Evolutionary conservation across 2,329 filamentous ascomycete genomes (phyloP).

Genomic region (Monilinia polystroma): DNA sequence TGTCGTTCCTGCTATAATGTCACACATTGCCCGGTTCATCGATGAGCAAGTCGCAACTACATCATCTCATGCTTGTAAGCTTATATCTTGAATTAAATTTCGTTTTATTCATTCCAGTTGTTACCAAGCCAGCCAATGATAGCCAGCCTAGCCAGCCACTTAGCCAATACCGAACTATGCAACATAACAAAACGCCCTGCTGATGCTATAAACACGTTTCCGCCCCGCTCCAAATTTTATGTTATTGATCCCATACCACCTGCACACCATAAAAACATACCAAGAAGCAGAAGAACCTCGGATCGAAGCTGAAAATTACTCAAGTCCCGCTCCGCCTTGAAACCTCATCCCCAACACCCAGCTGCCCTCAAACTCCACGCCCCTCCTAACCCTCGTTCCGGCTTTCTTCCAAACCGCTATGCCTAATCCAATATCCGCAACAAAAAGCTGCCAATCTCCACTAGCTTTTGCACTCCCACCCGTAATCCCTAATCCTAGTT

Average conservation of each 20-base stretch:
- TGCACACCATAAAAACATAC: background rate
- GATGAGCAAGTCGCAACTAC: background rate
- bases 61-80: background rate
- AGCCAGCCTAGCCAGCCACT: conserved; percentile 1
- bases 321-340: conserved; percentile 31
- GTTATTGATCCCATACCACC: conserved; percentile 7
- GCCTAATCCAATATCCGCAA: conserved; percentile 84
- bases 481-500: conserved; percentile 19
- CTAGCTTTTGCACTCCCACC: conserved; percentile 25
- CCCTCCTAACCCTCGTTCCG: conserved; percentile 75
- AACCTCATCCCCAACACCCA: conserved; percentile 74
- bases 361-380: conserved; percentile 81
- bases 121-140: background rate
- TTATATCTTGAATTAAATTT: background rate
- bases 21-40: background rate
- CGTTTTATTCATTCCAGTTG: conserved; percentile 3
- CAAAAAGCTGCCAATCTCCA: conserved; percentile 69
- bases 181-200: conserved; percentile 9
- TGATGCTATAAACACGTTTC: conserved; percentile 7
- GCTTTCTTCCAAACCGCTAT: conserved; percentile 83
- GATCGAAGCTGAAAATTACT: background rate
- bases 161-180: conserved; percentile 9
- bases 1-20: background rate
- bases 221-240: conserved; percentile 1
- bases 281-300: background rate